A percentile compares a stretch with the other conserved stretches of the same genome.
Evolutionary conservation across 2,329 filamentous ascomycete species (phyloP).

Genomic region (Colletotrichum tanaceti): DNA sequence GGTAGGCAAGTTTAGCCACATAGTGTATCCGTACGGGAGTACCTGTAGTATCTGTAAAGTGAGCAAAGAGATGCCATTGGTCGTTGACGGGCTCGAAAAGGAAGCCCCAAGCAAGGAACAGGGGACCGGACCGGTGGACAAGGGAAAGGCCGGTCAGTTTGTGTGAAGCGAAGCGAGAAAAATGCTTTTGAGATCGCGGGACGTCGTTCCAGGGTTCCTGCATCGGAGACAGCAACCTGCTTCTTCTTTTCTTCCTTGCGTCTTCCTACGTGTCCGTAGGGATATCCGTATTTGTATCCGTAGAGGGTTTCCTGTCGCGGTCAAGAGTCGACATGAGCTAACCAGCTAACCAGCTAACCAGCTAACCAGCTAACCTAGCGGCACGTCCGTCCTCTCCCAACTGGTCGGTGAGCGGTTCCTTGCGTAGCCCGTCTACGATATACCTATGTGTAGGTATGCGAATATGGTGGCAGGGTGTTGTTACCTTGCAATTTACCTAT

Average conservation of each 20-base stretch:
- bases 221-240: conserved; percentile 23
- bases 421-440: too few relatives aligned
- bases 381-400: too few relatives aligned
- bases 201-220: conserved; percentile 20
- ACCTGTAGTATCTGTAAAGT: too few relatives aligned
- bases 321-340: background rate
- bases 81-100: background rate
- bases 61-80: background rate
- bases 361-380: too few relatives aligned
- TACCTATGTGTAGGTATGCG: too few relatives aligned
- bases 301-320: background rate
- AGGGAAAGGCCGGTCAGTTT: background rate
- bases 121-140: conserved; percentile 1
- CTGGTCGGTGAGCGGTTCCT: too few relatives aligned
- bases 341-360: too few relatives aligned
- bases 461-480: too few relatives aligned
- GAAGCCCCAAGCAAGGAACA: conserved; percentile 6
- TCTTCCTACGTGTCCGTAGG: too few relatives aligned
- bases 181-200: conserved; percentile 5
- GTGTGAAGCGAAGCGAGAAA: conserved; percentile 27
- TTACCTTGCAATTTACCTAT: conserved; percentile 19
- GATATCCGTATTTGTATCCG: too few relatives aligned
- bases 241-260: conserved; percentile 20
- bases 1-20: too few relatives aligned
- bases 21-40: too few relatives aligned